phyloP scores from a whole-genome alignment of 2,329 filamentous ascomycete species.

The Hypoxylon sp. region DNA sequence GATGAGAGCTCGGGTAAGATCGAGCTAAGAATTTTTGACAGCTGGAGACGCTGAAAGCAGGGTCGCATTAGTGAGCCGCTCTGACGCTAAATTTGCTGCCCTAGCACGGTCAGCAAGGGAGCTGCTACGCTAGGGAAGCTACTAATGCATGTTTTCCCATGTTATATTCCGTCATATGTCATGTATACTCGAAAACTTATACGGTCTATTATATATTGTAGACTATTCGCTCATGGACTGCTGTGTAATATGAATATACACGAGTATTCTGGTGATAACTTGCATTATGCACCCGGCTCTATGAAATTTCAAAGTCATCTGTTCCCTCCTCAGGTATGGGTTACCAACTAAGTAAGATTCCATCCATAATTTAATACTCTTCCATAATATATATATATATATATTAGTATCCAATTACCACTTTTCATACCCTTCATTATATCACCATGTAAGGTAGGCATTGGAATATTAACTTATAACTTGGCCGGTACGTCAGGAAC shows the following conservation, averaged over 20 bases:
- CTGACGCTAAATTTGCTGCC: conserved; percentile 11
- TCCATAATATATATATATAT: not conserved
- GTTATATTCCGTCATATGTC: not conserved
- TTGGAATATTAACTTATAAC: conserved; percentile 32
- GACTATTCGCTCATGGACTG: not conserved
- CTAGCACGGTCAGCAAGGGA: conserved; percentile 21
- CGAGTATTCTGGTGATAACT: not conserved
- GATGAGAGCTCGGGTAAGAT: conserved; percentile 13
- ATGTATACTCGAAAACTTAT: not conserved
- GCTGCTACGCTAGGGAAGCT: conserved; percentile 44
- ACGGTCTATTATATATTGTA: not conserved
- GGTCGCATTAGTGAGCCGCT: conserved; percentile 12
- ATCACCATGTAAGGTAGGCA: not conserved
- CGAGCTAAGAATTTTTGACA: conserved; percentile 27
- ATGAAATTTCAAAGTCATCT: not conserved
- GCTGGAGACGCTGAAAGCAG: conserved; percentile 7
- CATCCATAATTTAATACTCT: not conserved
- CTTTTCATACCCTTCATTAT: not conserved
- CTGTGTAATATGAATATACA: not conserved
- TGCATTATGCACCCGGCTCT: not conserved
- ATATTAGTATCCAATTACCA: not conserved
- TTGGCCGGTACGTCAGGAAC: conserved; percentile 39
- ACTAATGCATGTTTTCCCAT: not conserved
- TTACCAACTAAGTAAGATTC: not conserved
- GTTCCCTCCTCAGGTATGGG: not conserved